These are phyloP conservation scores for Gremmenia infestans DNA, from an alignment of 2,329 filamentous ascomycete species.

Conservation along the genomic window DNA sequence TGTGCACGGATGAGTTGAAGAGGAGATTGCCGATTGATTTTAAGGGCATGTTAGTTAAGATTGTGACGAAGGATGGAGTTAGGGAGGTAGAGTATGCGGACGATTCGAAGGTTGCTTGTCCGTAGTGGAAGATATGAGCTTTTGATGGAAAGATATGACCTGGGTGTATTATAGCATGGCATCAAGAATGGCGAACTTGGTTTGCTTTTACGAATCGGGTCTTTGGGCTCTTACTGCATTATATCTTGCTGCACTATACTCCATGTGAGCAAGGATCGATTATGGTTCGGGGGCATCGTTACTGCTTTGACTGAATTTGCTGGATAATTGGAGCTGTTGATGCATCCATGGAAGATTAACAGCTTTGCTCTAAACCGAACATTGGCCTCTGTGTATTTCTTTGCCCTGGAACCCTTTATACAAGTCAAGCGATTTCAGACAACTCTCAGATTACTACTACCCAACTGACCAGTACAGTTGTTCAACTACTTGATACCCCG, in stretches of 20 bases:
- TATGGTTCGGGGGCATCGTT: neutral
- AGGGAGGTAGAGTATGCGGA: constrained; percentile 81
- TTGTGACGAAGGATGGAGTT: constrained; percentile 91
- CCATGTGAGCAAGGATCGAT: neutral
- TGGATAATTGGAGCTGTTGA: no score
- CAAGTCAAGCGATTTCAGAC: no score
- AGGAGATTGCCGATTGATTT: constrained; percentile 96
- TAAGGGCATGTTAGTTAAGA: constrained; percentile 94
- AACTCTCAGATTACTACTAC: no score
- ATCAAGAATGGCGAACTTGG: constrained; percentile 20
- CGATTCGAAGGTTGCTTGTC: constrained; percentile 34
- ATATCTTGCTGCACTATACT: neutral
- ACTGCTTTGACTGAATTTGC: no score
- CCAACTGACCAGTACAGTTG: no score
- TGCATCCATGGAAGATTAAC: no score
- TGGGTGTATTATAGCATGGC: constrained; percentile 29
- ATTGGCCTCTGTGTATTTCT: no score
- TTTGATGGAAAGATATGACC: constrained; percentile 8
- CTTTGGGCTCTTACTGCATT: no score
- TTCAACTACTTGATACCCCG: no score
- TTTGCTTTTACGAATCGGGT: neutral
- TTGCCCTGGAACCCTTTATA: no score
- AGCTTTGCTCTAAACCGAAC: no score
- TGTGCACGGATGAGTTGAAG: constrained; percentile 97
- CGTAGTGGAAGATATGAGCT: constrained; percentile 13